Evolutionary conservation across 2,329 filamentous ascomycete species (phyloP), one percentile per base, ranked within the genome.

Genomic region (Fusarium sp.): DNA sequence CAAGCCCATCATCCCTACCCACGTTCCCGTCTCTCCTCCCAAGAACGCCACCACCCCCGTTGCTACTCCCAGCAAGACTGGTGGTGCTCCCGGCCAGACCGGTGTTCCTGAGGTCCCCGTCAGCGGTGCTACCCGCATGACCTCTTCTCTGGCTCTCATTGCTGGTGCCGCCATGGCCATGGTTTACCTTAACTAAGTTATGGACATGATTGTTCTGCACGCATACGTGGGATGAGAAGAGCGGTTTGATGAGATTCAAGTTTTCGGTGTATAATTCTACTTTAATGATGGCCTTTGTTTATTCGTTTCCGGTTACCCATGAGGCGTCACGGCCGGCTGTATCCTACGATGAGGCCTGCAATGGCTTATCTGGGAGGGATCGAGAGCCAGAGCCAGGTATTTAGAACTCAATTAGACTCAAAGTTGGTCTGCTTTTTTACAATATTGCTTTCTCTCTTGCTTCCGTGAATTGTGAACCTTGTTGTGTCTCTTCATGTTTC

Each of bases 91-190:
- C 10, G 63, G 53, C n/a, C 22, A 63, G 34, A 51, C 56, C 8
- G 51, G 68, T 34, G 62, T 71, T 47, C 75, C 76, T 50, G 77
- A 70, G 40, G 66, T 77, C 44, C 75, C 78, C 25, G 70, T 71
- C 70, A 76, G 67, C 71, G 75, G 73, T 66, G 79, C 78, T 53
- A 69, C 64, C 59, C 77, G 73, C 61, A 68, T 79, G 54, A 75
- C 76, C 40, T 77, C 79, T 38, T 76, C 77, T 32, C 58, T 80
- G 59, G 77, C 75, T 47, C 75, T 81, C 25, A 70, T 80, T 63
- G 77, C 76, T 20, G 79, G 76, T 68, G 80, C 75, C 58, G 72
- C 77, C 59, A 77, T 77, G 53, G 80, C 77, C 68, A 69, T 81
- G 61, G 78, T 74, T 59, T 78, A 76, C 73, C 66, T 81, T 43